phyloP scores from a whole-genome alignment of 2,329 filamentous ascomycete species.

The Thelonectria rubi region DNA sequence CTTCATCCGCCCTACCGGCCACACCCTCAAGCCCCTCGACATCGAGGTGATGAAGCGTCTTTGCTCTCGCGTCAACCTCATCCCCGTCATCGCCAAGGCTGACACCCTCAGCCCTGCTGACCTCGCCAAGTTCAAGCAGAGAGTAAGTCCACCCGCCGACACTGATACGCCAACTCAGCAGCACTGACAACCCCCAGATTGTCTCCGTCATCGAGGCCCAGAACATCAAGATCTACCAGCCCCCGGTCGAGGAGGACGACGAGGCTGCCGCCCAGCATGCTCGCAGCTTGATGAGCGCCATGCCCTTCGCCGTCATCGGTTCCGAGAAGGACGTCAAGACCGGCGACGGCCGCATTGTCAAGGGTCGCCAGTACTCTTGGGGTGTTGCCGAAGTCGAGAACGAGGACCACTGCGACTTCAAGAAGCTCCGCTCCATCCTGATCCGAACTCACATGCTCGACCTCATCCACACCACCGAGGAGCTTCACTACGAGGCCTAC shows the following conservation, averaged over 20 bases:
- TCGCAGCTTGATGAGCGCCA: slow-evolving; percentile 91
- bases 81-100: slow-evolving; percentile 98
- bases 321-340: slow-evolving; percentile 99
- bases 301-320: slow-evolving; percentile 98
- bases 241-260: slow-evolving; percentile 97
- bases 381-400: slow-evolving; percentile 99
- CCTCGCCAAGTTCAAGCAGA: slow-evolving; percentile 92
- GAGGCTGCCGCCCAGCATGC: slow-evolving; percentile 96
- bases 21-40: slow-evolving; percentile 97
- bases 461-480: slow-evolving; percentile 98
- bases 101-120: slow-evolving; percentile 95
- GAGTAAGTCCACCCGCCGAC: slow-evolving; percentile 65
- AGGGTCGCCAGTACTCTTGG: slow-evolving; percentile 99
- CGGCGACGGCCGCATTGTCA: slow-evolving; percentile 93
- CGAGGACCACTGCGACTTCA: slow-evolving; percentile 99
- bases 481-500: slow-evolving; percentile 99
- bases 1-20: slow-evolving; percentile 98
- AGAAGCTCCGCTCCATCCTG: slow-evolving; percentile 98
- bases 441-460: slow-evolving; percentile 99
- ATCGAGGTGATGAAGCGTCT: slow-evolving; percentile 99
- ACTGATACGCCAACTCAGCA: background rate
- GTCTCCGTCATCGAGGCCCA: slow-evolving; percentile 96
- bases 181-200: slow-evolving; percentile 66
- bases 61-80: slow-evolving; percentile 97
- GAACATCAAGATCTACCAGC: slow-evolving; percentile 99